These are phyloP conservation scores for Suillus subluteus DNA, from an alignment of 768 basidiomycete species.

Conservation along the genomic window DNA sequence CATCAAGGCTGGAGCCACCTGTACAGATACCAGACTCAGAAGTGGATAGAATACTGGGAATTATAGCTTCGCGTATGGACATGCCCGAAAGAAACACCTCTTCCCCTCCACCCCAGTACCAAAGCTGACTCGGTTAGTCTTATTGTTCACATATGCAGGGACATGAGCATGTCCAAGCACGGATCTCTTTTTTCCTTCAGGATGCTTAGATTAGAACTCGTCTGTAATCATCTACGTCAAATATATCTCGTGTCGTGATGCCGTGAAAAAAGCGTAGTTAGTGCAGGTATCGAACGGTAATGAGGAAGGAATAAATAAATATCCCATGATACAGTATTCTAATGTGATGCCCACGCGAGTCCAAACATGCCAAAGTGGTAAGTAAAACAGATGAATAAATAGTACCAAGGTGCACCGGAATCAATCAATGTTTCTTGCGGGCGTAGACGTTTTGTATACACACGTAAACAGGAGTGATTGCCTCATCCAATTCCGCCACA, in stretches of 20 bases:
- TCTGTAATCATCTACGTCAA: not conserved
- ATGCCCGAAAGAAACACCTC: not conserved
- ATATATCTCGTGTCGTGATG: constrained; percentile 8
- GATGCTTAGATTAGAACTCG: not conserved
- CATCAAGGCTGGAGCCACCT: not conserved
- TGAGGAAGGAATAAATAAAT: constrained; percentile 19
- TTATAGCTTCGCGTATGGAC: constrained; percentile 15
- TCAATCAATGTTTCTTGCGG: constrained; percentile 34
- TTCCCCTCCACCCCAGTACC: constrained; percentile 13
- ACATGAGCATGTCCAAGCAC: not conserved
- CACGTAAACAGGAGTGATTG: constrained; percentile 51
- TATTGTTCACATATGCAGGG: constrained; percentile 7
- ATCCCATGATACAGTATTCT: constrained; percentile 23
- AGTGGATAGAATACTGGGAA: constrained; percentile 12
- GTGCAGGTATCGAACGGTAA: constrained; percentile 13
- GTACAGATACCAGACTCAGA: constrained; percentile 11
- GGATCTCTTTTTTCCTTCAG: not conserved
- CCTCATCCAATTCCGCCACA: constrained; percentile 53
- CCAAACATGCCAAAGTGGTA: constrained; percentile 10
- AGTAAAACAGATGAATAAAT: constrained; percentile 8
- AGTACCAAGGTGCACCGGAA: constrained; percentile 9
- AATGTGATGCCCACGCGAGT: constrained; percentile 20
- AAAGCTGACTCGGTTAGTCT: constrained; percentile 1
- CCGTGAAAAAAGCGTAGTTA: constrained; percentile 1
- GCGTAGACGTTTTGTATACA: constrained; percentile 66